Evolutionary conservation across 768 basidiomycete species (phyloP), one percentile per base, ranked within the genome.

Genomic region (Rhodotorula babjevae): DNA sequence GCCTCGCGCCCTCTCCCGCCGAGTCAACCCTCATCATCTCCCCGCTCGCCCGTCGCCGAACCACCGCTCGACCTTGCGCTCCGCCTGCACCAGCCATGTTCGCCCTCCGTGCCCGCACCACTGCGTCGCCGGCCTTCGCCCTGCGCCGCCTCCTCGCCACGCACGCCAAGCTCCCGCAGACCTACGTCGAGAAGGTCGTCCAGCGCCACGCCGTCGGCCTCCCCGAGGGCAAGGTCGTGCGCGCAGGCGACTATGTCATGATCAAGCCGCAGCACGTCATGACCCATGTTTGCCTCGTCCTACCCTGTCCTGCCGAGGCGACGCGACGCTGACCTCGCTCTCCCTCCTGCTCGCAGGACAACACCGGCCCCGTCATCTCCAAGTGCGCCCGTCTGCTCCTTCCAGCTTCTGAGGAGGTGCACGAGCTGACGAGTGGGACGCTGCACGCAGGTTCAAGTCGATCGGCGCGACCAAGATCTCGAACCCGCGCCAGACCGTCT

Each of bases 231-330:
- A 91, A 89, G 80, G 83, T 84, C 25, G 91, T 98, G 76, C 88
- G 87, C 77, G 91, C 93, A 50, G 96, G 95, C 23, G 96, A 99
- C 88, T 98, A 98, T 87, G 93, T 98, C 52, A 99, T 97, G 94
- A 96, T 99, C 82, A 87, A 88, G 55, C 96, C 96, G 33, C 89
- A 97, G 80, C 93, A 98, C 86, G 93, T 97, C 77, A 94, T 94
- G 92, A 94, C 92, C 18, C 93, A 94, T 76, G 82, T 81, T 57
- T 75, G 81, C 71, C 25, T 2, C 21, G 12, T 40, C 19, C 0
- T 8, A 25, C 31, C 9, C 16, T 23, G 36, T 47, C n/a, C 10
- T 21, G 23, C n/a, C n/a, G n/a, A 4, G 7, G 7, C n/a, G 33
- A 29, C 50, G 21, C 0, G 27, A 29, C 4, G 7, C 27, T 46